Evolutionary conservation across 1,139 yeast genomes (phyloP).

Genomic region (Diutina rugosa): DNA sequence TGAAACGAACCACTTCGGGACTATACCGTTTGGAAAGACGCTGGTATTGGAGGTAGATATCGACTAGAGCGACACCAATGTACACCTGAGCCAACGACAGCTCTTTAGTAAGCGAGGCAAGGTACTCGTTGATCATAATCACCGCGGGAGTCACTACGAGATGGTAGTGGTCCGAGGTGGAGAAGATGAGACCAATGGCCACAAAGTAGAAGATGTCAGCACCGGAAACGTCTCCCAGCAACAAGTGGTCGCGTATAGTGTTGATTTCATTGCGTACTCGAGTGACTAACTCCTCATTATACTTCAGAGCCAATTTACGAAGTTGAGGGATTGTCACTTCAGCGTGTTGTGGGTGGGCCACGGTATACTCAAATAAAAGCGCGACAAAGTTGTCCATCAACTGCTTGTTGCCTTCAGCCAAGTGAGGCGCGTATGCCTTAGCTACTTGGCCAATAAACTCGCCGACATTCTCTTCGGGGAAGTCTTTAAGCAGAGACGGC

Average conservation of each 20-base stretch:
- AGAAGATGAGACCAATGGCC: conserved; percentile 63
- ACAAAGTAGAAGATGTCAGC: conserved; percentile 58
- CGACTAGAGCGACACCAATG: conserved; percentile 38
- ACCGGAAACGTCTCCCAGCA: conserved; percentile 15
- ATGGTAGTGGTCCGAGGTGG: conserved; percentile 95
- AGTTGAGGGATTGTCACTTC: conserved; percentile 38
- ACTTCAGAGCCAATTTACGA: conserved; percentile 50
- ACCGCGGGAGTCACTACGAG: conserved; percentile 77
- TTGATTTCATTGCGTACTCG: conserved; percentile 19
- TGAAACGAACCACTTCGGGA: conserved; percentile 63
- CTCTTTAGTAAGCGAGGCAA: conserved; percentile 24
- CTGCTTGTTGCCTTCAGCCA: conserved; percentile 74
- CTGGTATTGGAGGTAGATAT: conserved; percentile 59
- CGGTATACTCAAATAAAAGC: conserved; percentile 29
- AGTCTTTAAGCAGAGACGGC: conserved; percentile 51
- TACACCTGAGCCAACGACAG: background rate
- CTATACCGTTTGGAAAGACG: conserved; percentile 63
- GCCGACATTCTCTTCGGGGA: background rate
- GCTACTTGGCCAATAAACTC: conserved; percentile 14
- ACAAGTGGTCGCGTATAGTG: conserved; percentile 37
- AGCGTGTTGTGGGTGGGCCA: conserved; percentile 7
- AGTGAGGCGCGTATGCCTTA: conserved; percentile 52
- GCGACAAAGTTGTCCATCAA: conserved; percentile 54
- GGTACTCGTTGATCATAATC: conserved; percentile 57
- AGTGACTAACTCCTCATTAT: conserved; percentile 50